Evolutionary conservation across 2,329 filamentous ascomycete species (phyloP).

Genomic region (Talaromyces sp.): DNA sequence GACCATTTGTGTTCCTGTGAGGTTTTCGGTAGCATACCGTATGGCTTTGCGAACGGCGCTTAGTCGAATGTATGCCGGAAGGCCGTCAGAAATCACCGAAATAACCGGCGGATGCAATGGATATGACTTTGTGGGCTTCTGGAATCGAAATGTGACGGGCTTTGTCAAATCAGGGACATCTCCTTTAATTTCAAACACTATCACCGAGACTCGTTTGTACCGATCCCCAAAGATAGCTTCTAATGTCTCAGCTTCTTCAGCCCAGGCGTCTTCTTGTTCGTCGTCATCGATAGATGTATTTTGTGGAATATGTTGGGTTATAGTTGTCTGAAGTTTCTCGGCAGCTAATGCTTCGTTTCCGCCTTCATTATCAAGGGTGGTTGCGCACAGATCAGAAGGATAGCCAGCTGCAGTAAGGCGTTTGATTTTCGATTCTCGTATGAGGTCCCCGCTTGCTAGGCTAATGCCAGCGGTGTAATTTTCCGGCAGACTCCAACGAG

Average conservation of each 20-base stretch:
- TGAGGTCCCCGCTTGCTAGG: conserved; percentile 76
- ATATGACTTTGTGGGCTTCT: conserved; percentile 66
- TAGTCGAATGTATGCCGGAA: conserved; percentile 90
- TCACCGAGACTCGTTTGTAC: conserved; percentile 59
- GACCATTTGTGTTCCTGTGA: conserved; percentile 83
- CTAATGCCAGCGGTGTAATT: conserved; percentile 87
- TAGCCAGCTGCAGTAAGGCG: conserved; percentile 80
- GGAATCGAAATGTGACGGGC: conserved; percentile 60
- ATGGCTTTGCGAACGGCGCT: conserved; percentile 79
- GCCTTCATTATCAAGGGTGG: conserved; percentile 65
- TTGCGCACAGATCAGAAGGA: conserved; percentile 75
- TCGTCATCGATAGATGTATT: conserved; percentile 20
- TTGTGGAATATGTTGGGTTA: conserved; percentile 50
- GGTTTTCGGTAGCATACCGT: conserved; percentile 63
- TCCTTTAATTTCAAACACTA: conserved; percentile 68
- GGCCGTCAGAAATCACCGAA: conserved; percentile 61
- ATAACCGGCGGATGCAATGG: conserved; percentile 67
- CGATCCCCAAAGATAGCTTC: conserved; percentile 81
- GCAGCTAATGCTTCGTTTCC: conserved; percentile 75
- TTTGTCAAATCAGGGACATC: conserved; percentile 47
- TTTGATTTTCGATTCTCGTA: conserved; percentile 76
- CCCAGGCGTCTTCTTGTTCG: conserved; percentile 62
- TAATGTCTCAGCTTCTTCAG: conserved; percentile 78
- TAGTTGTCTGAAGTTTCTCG: conserved; percentile 69
- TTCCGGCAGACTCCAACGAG: conserved; percentile 85